Evolutionary conservation across 2,329 filamentous ascomycete genomes (phyloP).

Genomic region (Epichloe coenophiala): DNA sequence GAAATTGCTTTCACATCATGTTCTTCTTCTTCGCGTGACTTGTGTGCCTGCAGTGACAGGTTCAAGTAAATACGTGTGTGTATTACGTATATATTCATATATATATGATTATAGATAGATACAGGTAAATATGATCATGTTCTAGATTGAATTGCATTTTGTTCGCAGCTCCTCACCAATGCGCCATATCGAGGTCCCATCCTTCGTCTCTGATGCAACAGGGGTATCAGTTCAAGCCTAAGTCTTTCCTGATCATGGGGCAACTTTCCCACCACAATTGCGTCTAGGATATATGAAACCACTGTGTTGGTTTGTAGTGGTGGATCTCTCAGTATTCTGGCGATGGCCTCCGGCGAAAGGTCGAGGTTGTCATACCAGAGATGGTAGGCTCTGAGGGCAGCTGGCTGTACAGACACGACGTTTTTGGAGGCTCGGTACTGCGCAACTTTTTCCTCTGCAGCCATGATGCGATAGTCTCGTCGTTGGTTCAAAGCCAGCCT

Average conservation of each 20-base stretch:
- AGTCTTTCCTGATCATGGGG: conserved; percentile 34
- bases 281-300: conserved; percentile 42
- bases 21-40: too few relatives aligned
- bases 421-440: conserved; percentile 22
- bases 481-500: not conserved
- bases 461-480: conserved; percentile 27
- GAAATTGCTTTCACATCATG: not conserved
- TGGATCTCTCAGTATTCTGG: conserved; percentile 42
- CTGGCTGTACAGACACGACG: conserved; percentile 11
- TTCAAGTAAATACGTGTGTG: too few relatives aligned
- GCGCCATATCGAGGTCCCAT: conserved; percentile 13
- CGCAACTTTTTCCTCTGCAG: conserved; percentile 26
- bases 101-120: too few relatives aligned
- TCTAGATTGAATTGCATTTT: not conserved
- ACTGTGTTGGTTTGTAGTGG: conserved; percentile 45
- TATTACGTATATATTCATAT: too few relatives aligned
- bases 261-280: conserved; percentile 36
- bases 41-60: too few relatives aligned
- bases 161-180: conserved; percentile 14
- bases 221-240: conserved; percentile 27
- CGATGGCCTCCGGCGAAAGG: conserved; percentile 35
- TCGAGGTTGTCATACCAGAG: conserved; percentile 45
- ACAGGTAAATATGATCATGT: too few relatives aligned
- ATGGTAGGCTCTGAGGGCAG: conserved; percentile 43
- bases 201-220: conserved; percentile 13